Conservation (phyloP, 768 basidiomycete genomes). For the Boletus fagicola region DNA sequence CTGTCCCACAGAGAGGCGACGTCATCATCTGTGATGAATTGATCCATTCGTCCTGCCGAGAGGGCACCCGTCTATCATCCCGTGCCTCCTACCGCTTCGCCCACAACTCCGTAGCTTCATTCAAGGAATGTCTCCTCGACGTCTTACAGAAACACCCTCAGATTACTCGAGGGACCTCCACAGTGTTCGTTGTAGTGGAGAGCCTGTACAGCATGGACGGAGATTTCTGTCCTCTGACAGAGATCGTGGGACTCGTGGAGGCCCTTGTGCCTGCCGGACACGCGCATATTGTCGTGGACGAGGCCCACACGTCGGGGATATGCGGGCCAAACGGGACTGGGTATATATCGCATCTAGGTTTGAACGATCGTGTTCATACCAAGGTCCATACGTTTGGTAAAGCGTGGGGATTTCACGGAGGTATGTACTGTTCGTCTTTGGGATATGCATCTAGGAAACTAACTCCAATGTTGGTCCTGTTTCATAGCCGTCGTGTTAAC, state of each 20-base stretch:
- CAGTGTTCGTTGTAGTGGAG: constrained; percentile 52
- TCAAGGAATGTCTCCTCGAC: constrained; percentile 31
- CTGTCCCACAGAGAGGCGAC: constrained; percentile 45
- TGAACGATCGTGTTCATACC: constrained; percentile 43
- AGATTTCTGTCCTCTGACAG: constrained; percentile 46
- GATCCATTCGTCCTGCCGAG: constrained; percentile 51
- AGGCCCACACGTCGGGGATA: constrained; percentile 57
- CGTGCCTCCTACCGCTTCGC: constrained; percentile 34
- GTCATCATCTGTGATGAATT: constrained; percentile 52
- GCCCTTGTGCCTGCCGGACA: constrained; percentile 35
- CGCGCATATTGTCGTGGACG: constrained; percentile 51
- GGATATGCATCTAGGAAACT: not conserved
- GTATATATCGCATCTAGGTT: constrained; percentile 38
- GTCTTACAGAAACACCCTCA: constrained; percentile 25
- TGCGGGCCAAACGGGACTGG: constrained; percentile 50
- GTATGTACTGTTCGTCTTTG: not conserved
- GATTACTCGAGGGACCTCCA: constrained; percentile 26
- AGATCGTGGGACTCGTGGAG: constrained; percentile 41
- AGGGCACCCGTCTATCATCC: constrained; percentile 46
- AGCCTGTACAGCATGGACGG: constrained; percentile 64
- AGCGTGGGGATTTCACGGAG: constrained; percentile 25
- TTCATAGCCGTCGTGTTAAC: constrained; percentile 20
- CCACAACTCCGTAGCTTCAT: constrained; percentile 44
- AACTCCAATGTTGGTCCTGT: not conserved
- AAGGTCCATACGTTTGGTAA: constrained; percentile 57